phyloP scores from a whole-genome alignment of 371 early-diverging fungal species.

The Phascolomyces articulosus region DNA sequence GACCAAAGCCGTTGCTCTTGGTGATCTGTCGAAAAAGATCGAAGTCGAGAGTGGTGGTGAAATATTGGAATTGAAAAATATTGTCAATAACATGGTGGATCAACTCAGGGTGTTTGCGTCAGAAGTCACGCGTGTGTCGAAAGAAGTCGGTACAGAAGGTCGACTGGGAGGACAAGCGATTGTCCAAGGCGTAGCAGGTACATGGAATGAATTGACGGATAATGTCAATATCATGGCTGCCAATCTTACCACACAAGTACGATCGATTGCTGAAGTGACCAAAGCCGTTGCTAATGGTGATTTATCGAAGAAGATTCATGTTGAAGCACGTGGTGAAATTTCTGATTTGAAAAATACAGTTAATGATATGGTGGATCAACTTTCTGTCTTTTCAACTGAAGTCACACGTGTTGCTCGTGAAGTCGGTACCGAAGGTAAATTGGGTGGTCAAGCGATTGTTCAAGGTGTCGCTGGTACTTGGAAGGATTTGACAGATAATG shows the following conservation, averaged over 20 bases:
- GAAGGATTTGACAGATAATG: conserved; percentile 44
- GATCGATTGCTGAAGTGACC: conserved; percentile 43
- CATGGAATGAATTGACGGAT: conserved; percentile 44
- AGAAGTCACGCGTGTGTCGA: conserved; percentile 49
- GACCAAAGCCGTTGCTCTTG: conserved; percentile 30
- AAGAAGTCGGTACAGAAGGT: conserved; percentile 56
- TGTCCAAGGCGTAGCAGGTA: conserved; percentile 44
- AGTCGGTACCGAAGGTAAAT: conserved; percentile 53
- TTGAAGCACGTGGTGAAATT: conserved; percentile 52
- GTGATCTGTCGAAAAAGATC: conserved; percentile 32
- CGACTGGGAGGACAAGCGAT: conserved; percentile 46
- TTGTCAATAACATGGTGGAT: conserved; percentile 19
- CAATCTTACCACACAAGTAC: conserved; percentile 54
- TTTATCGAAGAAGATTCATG: conserved; percentile 39
- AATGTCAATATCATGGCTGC: conserved; percentile 45
- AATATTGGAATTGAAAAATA: conserved; percentile 28
- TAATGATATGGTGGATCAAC: conserved; percentile 27
- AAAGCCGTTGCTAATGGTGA: conserved; percentile 56
- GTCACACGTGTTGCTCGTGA: conserved; percentile 53
- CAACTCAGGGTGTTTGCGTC: conserved; percentile 40
- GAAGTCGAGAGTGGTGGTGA: conserved; percentile 28
- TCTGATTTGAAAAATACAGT: conserved; percentile 28
- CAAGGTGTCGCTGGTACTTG: conserved; percentile 48
- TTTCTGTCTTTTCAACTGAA: conserved; percentile 40
- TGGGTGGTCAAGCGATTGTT: conserved; percentile 47